A percentile compares a stretch with the other conserved stretches of the same genome.
phyloP scores from a whole-genome alignment of 2,329 filamentous ascomycete species.

The Talaromyces pinophilus region DNA sequence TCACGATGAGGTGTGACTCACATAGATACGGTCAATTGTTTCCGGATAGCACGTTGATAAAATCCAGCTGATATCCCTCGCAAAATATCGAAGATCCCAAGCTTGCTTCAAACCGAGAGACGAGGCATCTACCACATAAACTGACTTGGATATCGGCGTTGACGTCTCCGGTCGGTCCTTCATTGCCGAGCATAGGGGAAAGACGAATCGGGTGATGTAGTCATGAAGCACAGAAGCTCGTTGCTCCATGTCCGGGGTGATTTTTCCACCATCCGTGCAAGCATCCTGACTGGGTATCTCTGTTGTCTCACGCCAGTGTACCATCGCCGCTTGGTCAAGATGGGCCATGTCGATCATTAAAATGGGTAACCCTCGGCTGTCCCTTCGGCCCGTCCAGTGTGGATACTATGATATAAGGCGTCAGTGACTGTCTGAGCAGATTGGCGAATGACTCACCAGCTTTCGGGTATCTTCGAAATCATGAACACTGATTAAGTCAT shows the following conservation, averaged over 20 bases:
- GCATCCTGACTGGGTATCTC: conserved; percentile 4
- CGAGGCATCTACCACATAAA: conserved; percentile 30
- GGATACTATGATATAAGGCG: conserved; percentile 28
- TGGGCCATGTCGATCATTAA: conserved; percentile 27
- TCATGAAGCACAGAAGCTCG: conserved; percentile 27
- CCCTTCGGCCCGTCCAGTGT: conserved; percentile 32
- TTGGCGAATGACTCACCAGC: not conserved
- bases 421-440: not conserved
- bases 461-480: conserved; percentile 7
- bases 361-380: conserved; percentile 28
- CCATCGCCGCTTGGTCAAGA: conserved; percentile 22
- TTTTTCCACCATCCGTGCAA: conserved; percentile 1
- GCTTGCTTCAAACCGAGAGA: conserved; percentile 28
- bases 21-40: conserved; percentile 29
- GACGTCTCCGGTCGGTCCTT: conserved; percentile 20
- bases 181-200: conserved; percentile 31
- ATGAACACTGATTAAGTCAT: not conserved
- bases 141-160: conserved; percentile 22
- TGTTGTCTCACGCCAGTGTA: conserved; percentile 26
- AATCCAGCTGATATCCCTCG: conserved; percentile 29
- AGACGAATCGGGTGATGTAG: conserved; percentile 27
- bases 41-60: conserved; percentile 34
- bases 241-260: conserved; percentile 27
- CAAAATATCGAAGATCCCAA: conserved; percentile 29
- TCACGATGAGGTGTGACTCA: conserved; percentile 17